These are phyloP conservation scores for Caryopteris hybrid DNA, from an alignment of 305 asterid species.

Conservation along the genomic window DNA sequence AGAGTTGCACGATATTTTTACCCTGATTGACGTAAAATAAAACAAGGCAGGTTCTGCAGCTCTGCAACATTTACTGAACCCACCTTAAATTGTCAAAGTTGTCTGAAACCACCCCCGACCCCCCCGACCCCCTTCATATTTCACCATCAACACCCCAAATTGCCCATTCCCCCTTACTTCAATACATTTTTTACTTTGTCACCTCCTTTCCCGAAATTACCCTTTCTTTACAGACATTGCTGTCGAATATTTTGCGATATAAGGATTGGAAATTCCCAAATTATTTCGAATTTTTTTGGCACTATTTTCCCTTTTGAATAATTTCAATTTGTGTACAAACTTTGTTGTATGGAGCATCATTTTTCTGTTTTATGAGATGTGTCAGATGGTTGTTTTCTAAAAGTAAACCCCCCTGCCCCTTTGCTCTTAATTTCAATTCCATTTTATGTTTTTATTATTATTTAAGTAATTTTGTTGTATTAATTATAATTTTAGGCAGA, in stretches of 20 bases:
- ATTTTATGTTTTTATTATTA: not conserved
- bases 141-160: conserved; percentile 25
- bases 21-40: conserved; percentile 34
- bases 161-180: conserved; percentile 16
- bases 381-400: not conserved
- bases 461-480: not conserved
- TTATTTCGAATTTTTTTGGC: not conserved
- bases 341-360: not conserved
- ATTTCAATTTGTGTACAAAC: not conserved
- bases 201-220: not conserved
- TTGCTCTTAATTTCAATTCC: too few species aligned
- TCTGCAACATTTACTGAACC: conserved; percentile 35
- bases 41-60: conserved; percentile 29
- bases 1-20: conserved; percentile 27
- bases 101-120: conserved; percentile 13
- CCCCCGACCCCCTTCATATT: not conserved
- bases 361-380: not conserved
- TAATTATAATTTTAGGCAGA: not conserved
- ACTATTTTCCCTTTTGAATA: not conserved
- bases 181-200: not conserved
- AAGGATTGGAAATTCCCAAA: conserved; percentile 8
- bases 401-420: not conserved
- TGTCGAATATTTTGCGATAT: conserved; percentile 20
- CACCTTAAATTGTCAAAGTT: conserved; percentile 48
- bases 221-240: not conserved